Conservation (phyloP, 371 early-diverging fungal species). For the Quaeritorhiza haematococci region DNA sequence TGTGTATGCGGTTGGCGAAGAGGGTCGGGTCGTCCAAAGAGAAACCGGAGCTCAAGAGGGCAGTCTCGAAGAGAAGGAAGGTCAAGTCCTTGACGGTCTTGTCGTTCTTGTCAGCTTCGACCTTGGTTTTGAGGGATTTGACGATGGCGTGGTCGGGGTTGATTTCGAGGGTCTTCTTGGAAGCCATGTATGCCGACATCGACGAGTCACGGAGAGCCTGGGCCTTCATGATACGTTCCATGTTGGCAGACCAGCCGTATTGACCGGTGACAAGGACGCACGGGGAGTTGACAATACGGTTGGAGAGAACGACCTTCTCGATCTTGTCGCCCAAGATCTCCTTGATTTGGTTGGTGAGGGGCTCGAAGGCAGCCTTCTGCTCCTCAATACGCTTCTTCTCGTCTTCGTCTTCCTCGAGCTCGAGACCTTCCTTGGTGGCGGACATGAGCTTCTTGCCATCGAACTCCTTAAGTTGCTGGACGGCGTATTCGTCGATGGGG, state of each 20-base stretch:
- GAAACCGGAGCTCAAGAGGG: constrained; percentile 95
- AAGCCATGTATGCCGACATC: constrained; percentile 95
- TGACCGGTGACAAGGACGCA: constrained; percentile 97
- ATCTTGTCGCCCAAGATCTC: constrained; percentile 90
- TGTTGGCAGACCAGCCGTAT: constrained; percentile 98
- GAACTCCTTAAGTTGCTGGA: constrained; percentile 97
- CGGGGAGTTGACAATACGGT: constrained; percentile 92
- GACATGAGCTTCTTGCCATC: constrained; percentile 97
- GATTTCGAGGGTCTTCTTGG: constrained; percentile 97
- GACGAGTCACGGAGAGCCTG: constrained; percentile 95
- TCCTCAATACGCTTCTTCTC: constrained; percentile 90
- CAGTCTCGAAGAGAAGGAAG: constrained; percentile 88
- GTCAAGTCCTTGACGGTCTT: constrained; percentile 95
- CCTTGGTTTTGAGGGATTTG: constrained; percentile 85
- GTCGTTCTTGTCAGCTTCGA: constrained; percentile 89
- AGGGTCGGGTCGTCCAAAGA: constrained; percentile 88
- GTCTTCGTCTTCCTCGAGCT: constrained; percentile 95
- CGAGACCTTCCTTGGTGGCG: constrained; percentile 98
- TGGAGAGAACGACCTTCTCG: constrained; percentile 95
- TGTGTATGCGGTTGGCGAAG: constrained; percentile 93
- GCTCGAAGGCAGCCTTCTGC: constrained; percentile 70
- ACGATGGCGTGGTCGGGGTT: constrained; percentile 94
- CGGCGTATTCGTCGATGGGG: constrained; percentile 91
- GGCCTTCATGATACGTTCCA: constrained; percentile 99
- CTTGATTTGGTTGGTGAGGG: constrained; percentile 56